Percentiles rank a stretch among this genome's conserved stretches.
phyloP scores from a whole-genome alignment of 2,329 filamentous ascomycete species.

The Diaporthe sp. region DNA sequence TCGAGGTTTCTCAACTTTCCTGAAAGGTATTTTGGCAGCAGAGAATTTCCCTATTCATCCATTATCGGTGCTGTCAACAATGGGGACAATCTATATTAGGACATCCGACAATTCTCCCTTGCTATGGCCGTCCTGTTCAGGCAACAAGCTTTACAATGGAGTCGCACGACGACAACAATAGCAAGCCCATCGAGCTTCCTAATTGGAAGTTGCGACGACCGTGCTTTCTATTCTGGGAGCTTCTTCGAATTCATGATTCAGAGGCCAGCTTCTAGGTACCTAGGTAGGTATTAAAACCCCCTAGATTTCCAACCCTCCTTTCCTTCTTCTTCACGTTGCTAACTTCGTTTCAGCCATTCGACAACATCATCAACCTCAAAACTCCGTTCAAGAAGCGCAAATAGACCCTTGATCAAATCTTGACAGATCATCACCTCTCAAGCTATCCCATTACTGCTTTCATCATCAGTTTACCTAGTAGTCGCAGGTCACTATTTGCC shows the following conservation, averaged over 20 bases:
- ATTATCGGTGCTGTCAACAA: neutral
- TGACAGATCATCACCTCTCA: neutral
- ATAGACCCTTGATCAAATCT: neutral
- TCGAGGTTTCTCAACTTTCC: neutral
- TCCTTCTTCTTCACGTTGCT: neutral
- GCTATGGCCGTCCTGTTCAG: neutral
- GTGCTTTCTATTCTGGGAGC: neutral
- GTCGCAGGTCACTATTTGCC: neutral
- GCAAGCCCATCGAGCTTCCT: neutral
- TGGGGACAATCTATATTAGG: neutral
- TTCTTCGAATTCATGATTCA: neutral
- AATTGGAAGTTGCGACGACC: neutral
- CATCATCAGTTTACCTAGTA: neutral
- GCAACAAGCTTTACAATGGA: slow-evolving; percentile 8
- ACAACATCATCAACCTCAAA: neutral
- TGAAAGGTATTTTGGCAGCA: neutral
- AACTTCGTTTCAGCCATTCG: neutral
- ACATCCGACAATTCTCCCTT: neutral
- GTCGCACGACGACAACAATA: neutral
- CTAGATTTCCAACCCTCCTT: neutral
- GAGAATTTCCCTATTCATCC: neutral
- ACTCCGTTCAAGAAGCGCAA: neutral
- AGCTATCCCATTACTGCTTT: neutral
- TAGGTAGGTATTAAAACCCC: neutral
- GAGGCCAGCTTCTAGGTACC: neutral